Conservation (phyloP, 2,329 filamentous ascomycete species). For the Colletotrichum scovillei region DNA sequence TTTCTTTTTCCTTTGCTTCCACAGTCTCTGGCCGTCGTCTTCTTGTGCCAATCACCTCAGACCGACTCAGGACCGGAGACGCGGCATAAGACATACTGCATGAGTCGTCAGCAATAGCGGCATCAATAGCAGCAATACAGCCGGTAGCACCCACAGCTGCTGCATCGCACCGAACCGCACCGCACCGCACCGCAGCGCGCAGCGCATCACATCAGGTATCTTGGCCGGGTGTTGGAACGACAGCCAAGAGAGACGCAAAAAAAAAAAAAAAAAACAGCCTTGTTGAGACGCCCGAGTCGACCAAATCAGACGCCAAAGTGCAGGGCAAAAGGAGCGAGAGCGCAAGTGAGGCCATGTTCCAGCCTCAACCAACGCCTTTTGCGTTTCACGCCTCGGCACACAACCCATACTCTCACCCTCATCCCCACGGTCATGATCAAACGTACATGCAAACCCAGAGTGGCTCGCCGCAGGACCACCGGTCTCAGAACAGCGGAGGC, state of each 20-base stretch:
- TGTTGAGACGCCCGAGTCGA: not conserved
- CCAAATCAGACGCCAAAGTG: not conserved
- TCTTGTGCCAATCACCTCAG: not conserved
- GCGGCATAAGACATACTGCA: not conserved
- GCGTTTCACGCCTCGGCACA: constrained; percentile 45
- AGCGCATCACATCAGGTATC: not conserved
- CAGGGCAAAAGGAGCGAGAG: constrained; percentile 3
- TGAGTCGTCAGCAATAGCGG: constrained; percentile 13
- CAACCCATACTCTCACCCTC: constrained; percentile 4
- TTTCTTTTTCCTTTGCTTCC: not conserved
- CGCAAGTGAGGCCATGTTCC: constrained; percentile 58
- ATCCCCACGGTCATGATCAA: not conserved
- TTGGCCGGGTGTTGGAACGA: not conserved
- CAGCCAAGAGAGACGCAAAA: not conserved
- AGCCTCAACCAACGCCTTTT: constrained; percentile 63
- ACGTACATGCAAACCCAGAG: not conserved
- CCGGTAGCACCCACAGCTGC: not conserved
- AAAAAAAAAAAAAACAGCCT: not conserved
- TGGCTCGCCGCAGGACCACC: not conserved
- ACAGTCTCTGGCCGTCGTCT: not conserved
- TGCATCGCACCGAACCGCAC: not conserved
- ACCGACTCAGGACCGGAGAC: not conserved
- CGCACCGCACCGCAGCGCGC: not conserved
- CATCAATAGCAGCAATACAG: not conserved
- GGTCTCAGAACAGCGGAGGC: not conserved